Conservation (phyloP, 2,329 filamentous ascomycete species). For the Arachnomyces sp. region DNA sequence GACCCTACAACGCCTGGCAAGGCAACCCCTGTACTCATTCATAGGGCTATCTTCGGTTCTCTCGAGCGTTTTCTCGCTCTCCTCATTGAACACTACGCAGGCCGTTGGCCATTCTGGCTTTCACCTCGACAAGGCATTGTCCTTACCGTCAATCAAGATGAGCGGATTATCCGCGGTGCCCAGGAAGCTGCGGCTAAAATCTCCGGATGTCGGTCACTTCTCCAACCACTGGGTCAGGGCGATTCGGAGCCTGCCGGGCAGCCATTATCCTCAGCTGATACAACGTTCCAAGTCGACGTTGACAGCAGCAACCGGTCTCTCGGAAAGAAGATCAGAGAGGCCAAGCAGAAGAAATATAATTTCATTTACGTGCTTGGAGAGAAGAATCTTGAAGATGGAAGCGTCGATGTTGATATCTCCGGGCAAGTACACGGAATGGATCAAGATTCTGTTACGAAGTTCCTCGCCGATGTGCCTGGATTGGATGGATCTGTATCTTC, state of each 20-base stretch:
- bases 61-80: constrained; percentile 79
- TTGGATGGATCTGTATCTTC: constrained; percentile 7
- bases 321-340: constrained; percentile 63
- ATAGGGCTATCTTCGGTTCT: constrained; percentile 76
- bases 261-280: constrained; percentile 43
- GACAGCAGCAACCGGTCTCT: constrained; percentile 58
- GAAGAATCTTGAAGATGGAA: constrained; percentile 46
- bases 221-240: constrained; percentile 14
- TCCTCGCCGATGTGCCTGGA: constrained; percentile 18
- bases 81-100: constrained; percentile 73
- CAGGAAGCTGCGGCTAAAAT: constrained; percentile 47
- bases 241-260: constrained; percentile 18
- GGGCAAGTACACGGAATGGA: constrained; percentile 37
- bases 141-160: constrained; percentile 59
- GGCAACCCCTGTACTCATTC: constrained; percentile 70
- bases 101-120: constrained; percentile 81
- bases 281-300: constrained; percentile 62
- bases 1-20: constrained; percentile 43
- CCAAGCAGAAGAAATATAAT: constrained; percentile 64
- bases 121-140: constrained; percentile 72
- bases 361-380: constrained; percentile 66
- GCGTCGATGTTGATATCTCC: constrained; percentile 15
- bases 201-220: constrained; percentile 29
- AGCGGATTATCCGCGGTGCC: constrained; percentile 37
- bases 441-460: constrained; percentile 19